These are phyloP conservation scores for Penicillium flavigenum DNA, from an alignment of 495 filamentous ascomycete species.

Conservation along the genomic window DNA sequence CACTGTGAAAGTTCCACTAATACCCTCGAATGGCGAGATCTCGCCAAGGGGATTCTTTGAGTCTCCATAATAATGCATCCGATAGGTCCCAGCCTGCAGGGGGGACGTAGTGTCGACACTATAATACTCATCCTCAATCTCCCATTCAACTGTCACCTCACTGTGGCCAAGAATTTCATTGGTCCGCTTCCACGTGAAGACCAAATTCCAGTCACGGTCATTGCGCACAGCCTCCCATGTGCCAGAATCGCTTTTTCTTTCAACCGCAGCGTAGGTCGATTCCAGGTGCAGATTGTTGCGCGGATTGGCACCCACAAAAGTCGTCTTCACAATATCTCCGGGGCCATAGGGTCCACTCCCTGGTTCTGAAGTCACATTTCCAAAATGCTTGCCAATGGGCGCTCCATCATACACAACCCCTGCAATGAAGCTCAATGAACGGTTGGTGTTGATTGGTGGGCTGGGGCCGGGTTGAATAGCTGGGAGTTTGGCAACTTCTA, in stretches of 20 bases:
- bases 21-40: constrained; percentile 74
- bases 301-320: constrained; percentile 87
- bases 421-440: constrained; percentile 76
- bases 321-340: constrained; percentile 59
- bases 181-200: constrained; percentile 65
- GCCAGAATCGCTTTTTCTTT: constrained; percentile 54
- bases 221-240: constrained; percentile 63
- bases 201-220: constrained; percentile 31
- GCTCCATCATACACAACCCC: constrained; percentile 74
- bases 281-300: constrained; percentile 81
- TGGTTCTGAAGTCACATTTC: constrained; percentile 66
- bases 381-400: constrained; percentile 70
- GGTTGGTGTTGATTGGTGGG: constrained; percentile 81
- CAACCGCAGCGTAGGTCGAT: constrained; percentile 76
- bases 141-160: constrained; percentile 78
- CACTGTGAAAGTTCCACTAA: constrained; percentile 64
- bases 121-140: constrained; percentile 60
- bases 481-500: constrained; percentile 47
- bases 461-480: constrained; percentile 55
- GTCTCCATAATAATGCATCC: constrained; percentile 84
- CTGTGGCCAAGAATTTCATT: constrained; percentile 71
- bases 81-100: constrained; percentile 63
- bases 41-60: constrained; percentile 66
- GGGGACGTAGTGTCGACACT: constrained; percentile 36
- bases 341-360: constrained; percentile 47